phyloP scores from a whole-genome alignment of 495 filamentous ascomycete species.

The Cercophora sp. region DNA sequence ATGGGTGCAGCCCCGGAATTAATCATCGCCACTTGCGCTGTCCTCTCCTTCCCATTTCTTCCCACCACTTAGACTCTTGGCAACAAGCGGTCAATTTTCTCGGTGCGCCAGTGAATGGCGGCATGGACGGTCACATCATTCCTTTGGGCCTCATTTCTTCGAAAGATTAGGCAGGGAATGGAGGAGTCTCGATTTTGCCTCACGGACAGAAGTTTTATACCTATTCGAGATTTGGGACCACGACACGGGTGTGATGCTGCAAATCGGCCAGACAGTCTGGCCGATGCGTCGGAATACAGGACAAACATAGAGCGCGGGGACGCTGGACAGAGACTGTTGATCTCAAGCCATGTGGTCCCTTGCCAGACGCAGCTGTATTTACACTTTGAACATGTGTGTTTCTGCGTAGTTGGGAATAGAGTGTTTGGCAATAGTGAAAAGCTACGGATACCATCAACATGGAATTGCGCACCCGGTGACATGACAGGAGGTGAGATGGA shows the following conservation, averaged over 20 bases:
- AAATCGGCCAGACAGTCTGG: too few species aligned
- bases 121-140: not conserved
- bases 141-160: not conserved
- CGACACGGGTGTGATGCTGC: too few species aligned
- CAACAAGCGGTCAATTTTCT: not conserved
- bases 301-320: too few species aligned
- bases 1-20: constrained; percentile 23
- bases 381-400: constrained; percentile 3
- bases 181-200: not conserved
- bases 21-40: constrained; percentile 33
- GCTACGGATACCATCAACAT: too few species aligned
- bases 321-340: too few species aligned
- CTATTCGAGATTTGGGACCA: not conserved
- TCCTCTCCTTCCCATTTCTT: constrained; percentile 40
- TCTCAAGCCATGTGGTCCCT: too few species aligned
- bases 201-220: not conserved
- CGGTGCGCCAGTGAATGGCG: not conserved
- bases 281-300: too few species aligned
- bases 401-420: constrained; percentile 9
- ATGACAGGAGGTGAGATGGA: too few species aligned
- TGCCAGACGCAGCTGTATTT: constrained; percentile 4
- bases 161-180: not conserved
- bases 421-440: not conserved
- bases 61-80: constrained; percentile 8
- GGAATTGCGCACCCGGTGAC: too few species aligned